A percentile compares a stretch with the other conserved stretches of the same genome.
Evolutionary conservation across 2,329 filamentous ascomycete genomes (phyloP).

Genomic region (Cladosporium velox): DNA sequence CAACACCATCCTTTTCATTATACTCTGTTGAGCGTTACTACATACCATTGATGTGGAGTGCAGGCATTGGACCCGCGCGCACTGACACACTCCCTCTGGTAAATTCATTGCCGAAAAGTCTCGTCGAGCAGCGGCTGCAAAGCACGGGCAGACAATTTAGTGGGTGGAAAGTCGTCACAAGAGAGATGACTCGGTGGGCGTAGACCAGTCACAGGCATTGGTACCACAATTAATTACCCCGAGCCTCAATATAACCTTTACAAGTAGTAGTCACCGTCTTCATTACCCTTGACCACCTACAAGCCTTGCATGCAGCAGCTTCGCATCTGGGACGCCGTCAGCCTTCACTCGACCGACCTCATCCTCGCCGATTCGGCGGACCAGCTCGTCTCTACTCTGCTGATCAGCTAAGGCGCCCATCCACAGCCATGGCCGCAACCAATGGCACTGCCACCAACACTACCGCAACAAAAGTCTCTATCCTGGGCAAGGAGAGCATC

Average conservation of each 20-base stretch:
- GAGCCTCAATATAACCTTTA: conserved; percentile 3
- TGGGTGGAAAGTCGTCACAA: conserved; percentile 13
- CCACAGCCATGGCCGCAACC: conserved; percentile 24
- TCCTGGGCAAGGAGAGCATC: conserved; percentile 87
- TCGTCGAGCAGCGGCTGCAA: neutral
- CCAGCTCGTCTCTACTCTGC: conserved; percentile 30
- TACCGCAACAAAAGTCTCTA: conserved; percentile 66
- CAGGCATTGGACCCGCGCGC: neutral
- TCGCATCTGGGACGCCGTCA: conserved; percentile 35
- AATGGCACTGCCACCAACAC: conserved; percentile 28
- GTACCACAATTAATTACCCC: conserved; percentile 15
- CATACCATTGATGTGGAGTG: neutral
- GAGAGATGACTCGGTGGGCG: conserved; percentile 11
- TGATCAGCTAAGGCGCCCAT: conserved; percentile 30
- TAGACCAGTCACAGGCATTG: conserved; percentile 1
- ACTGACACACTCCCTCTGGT: conserved; percentile 3
- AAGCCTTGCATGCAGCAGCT: conserved; percentile 34
- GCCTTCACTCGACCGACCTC: conserved; percentile 31
- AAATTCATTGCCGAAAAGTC: conserved; percentile 15
- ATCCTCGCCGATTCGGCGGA: conserved; percentile 31
- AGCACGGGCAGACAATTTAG: conserved; percentile 10
- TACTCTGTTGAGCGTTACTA: neutral
- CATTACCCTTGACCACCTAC: neutral
- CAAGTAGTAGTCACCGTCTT: conserved; percentile 1
- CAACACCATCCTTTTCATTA: neutral